A percentile compares a stretch with the other conserved stretches of the same genome.
phyloP scores from a whole-genome alignment of 352 stramenopile species.

The Pythium dissimile region DNA sequence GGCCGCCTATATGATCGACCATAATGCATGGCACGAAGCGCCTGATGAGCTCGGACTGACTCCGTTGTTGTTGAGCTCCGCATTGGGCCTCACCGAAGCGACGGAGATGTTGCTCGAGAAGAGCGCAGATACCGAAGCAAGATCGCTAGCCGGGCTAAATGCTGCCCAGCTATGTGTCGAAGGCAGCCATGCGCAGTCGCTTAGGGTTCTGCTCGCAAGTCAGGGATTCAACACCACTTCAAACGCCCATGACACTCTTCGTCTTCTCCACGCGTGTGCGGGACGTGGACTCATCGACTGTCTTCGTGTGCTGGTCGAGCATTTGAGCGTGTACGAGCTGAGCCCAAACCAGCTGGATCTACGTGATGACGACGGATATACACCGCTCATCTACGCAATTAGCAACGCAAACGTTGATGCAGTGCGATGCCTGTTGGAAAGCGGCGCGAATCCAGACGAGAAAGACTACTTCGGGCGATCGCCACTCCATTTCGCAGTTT shows the following conservation, averaged over 20 bases:
- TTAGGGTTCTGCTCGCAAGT: constrained; percentile 50
- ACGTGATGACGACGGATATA: constrained; percentile 70
- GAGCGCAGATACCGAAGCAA: constrained; percentile 48
- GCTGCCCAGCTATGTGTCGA: constrained; percentile 53
- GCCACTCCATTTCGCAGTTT: constrained; percentile 65
- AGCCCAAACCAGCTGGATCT: constrained; percentile 32
- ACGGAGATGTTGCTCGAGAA: constrained; percentile 70
- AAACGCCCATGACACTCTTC: constrained; percentile 35
- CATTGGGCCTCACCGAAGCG: constrained; percentile 55
- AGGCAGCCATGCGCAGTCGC: constrained; percentile 45
- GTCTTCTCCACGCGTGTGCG: constrained; percentile 61
- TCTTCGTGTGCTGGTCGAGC: constrained; percentile 40
- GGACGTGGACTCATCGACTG: constrained; percentile 55
- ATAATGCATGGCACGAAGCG: constrained; percentile 79
- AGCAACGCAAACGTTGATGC: constrained; percentile 47
- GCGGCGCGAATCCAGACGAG: constrained; percentile 46
- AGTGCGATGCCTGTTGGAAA: constrained; percentile 54
- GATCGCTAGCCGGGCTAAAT: constrained; percentile 39
- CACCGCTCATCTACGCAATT: constrained; percentile 75
- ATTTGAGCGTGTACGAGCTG: constrained; percentile 30
- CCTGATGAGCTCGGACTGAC: constrained; percentile 60
- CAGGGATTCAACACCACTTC: constrained; percentile 40
- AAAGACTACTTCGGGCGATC: constrained; percentile 67
- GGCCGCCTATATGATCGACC: constrained; percentile 82
- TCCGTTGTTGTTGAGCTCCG: constrained; percentile 52